Base-by-base conservation (phyloP, 192 early-diverging fungal genomes). In the Podila minutissima region DNA sequence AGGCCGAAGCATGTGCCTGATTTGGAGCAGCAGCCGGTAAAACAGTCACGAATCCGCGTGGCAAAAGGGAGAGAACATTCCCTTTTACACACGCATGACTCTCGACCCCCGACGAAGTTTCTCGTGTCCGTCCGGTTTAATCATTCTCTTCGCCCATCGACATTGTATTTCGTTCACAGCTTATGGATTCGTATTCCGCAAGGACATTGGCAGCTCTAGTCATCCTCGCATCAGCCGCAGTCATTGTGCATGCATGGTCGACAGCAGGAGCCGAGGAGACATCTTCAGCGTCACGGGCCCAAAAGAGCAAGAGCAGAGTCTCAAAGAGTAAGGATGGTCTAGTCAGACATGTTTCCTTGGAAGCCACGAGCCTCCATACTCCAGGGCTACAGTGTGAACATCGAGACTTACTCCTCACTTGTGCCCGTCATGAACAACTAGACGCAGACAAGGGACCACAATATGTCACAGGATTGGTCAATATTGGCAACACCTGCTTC, bases 401-500 rank as follows among this genome's bases (percentile, higher is more conserved):
- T 32, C 22, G 19, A 3, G 20, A 12, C 48, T 26, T n/a, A 22
- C 32, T 33, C 61, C 8, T n/a, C 5, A 38, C 17, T 53, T 26
- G 15, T 62, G 4, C n/a, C n/a, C 20, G n/a, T 46, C 3, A 50
- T 12, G 17, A 12, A 37, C 33, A 62, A 6, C 11, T 12, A 24
- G 48, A 66, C 4, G 28, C 50, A 0, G 31, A 32, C 28, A 60
- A 29, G 3, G 59, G 26, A 20, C 76, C 69, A 12, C 59, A 64
- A 24, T 79, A 72, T 69, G 70, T 79, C 55, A 72, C 64, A 19
- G 95, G 95, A 15, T 85, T 96, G 12, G 84, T 91, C 71, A 96
- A 96, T 69, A 74, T 93, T 70, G 94, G 95, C 24, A 96, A 96
- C 75, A 94, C 94, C 9, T 96, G 95, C 83, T 96, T 95, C 77